A percentile compares a stretch with the other conserved stretches of the same genome.
These are phyloP conservation scores for Beauveria asiatica DNA, from an alignment of 2,329 filamentous ascomycete genomes.

Conservation along the genomic window DNA sequence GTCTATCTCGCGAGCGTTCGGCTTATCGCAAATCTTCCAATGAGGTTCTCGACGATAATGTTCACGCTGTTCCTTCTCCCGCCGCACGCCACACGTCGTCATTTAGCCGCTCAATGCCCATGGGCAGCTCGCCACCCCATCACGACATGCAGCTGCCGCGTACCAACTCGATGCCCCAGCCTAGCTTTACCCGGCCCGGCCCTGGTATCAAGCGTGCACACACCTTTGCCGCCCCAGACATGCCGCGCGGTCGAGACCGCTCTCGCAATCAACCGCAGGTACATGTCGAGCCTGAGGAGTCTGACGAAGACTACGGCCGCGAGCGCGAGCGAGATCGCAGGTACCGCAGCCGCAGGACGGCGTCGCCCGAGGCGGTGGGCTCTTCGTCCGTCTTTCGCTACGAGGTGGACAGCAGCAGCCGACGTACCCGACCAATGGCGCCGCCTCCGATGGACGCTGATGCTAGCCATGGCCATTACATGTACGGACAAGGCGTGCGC, in stretches of 20 bases:
- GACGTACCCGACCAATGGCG: constrained; percentile 22
- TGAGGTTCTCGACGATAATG: constrained; percentile 25
- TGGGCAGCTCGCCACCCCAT: constrained; percentile 26
- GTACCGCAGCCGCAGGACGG: constrained; percentile 27
- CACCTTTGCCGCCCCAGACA: constrained; percentile 23
- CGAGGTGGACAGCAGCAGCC: constrained; percentile 19
- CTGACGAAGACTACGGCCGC: constrained; percentile 24
- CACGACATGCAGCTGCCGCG: constrained; percentile 22
- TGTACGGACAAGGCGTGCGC: background rate
- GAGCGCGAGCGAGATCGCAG: constrained; percentile 23
- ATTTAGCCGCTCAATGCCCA: constrained; percentile 18
- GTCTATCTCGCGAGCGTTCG: constrained; percentile 20
- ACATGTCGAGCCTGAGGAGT: constrained; percentile 27
- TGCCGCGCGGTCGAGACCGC: constrained; percentile 29
- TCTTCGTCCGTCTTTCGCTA: constrained; percentile 20
- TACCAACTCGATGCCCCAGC: constrained; percentile 28
- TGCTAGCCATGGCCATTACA: background rate
- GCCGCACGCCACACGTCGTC: constrained; percentile 20
- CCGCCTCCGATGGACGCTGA: constrained; percentile 5
- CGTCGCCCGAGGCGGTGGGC: constrained; percentile 23
- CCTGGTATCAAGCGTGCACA: constrained; percentile 24
- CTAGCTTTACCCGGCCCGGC: constrained; percentile 19
- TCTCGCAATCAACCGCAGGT: constrained; percentile 30
- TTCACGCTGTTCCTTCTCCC: constrained; percentile 22
- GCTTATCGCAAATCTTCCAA: constrained; percentile 22